Evolutionary conservation across 208 protist genomes (phyloP).

Genomic region (Wallacemonas sp.): DNA sequence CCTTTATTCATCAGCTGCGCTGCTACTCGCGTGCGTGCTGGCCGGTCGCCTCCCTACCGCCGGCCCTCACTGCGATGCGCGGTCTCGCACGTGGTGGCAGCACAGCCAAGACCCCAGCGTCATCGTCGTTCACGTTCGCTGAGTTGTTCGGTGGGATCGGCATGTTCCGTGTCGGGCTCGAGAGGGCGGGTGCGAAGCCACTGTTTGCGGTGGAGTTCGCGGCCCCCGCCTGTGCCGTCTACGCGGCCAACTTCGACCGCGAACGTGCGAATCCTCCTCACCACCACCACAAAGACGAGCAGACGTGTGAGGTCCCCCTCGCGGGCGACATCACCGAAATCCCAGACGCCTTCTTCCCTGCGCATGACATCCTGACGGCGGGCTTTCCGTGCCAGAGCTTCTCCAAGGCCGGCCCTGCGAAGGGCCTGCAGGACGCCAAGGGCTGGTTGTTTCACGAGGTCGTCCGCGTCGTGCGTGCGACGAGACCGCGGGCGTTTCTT

Average conservation of each 20-base stretch:
- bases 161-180: conserved; percentile 79
- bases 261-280: too few species aligned
- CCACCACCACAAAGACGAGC: too few species aligned
- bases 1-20: conserved; percentile 42
- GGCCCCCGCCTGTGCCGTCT: conserved; percentile 38
- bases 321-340: conserved; percentile 74
- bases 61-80: conserved; percentile 28
- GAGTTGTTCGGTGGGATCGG: conserved; percentile 92
- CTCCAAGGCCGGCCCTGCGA: conserved; percentile 49
- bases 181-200: conserved; percentile 49
- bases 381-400: conserved; percentile 91
- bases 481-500: conserved; percentile 55
- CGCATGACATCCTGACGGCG: conserved; percentile 74
- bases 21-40: conserved; percentile 52
- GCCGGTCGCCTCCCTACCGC: conserved; percentile 27
- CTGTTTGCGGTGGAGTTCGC: conserved; percentile 75
- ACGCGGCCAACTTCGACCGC: conserved; percentile 58
- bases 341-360: conserved; percentile 49
- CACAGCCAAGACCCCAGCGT: background rate
- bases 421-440: conserved; percentile 47
- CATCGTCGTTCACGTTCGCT: conserved; percentile 56
- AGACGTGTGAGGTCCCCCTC: conserved; percentile 18
- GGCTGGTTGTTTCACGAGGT: conserved; percentile 83
- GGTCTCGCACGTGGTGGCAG: background rate
- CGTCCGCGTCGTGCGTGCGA: conserved; percentile 52